Percentiles rank a stretch among this genome's conserved stretches.
Conservation (phyloP, 768 basidiomycete genomes). For the Russula vinacea region DNA sequence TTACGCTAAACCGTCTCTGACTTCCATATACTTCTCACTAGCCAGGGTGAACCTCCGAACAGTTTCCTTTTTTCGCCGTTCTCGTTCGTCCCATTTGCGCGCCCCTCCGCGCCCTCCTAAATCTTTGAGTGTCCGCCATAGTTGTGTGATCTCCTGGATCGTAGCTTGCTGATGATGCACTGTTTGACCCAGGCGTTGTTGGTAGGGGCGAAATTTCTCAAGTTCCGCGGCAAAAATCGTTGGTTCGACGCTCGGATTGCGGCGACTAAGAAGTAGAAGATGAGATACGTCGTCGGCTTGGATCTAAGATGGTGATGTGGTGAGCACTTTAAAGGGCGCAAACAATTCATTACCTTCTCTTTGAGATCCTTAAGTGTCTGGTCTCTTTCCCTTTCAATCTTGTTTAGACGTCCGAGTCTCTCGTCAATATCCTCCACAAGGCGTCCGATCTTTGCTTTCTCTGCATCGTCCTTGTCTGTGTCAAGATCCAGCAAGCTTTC, state of each 20-base stretch:
- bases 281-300: slow-evolving; percentile 97
- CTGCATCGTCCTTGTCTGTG: slow-evolving; percentile 60
- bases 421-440: slow-evolving; percentile 77
- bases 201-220: slow-evolving; percentile 93
- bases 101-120: slow-evolving; percentile 73
- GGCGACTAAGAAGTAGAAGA: slow-evolving; percentile 84
- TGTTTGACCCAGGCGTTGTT: slow-evolving; percentile 74
- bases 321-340: slow-evolving; percentile 1
- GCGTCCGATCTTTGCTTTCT: slow-evolving; percentile 62
- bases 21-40: slow-evolving; percentile 81
- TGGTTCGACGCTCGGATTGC: slow-evolving; percentile 78
- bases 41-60: slow-evolving; percentile 70
- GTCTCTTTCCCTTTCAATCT: slow-evolving; percentile 79
- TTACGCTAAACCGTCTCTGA: slow-evolving; percentile 77
- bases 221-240: slow-evolving; percentile 89
- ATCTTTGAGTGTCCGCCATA: slow-evolving; percentile 73
- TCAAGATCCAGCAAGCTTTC: slow-evolving; percentile 72
- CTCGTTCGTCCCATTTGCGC: slow-evolving; percentile 76
- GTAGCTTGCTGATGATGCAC: slow-evolving; percentile 71
- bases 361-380: slow-evolving; percentile 92
- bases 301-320: slow-evolving; percentile 48
- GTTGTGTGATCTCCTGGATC: slow-evolving; percentile 67
- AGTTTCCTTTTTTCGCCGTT: slow-evolving; percentile 73
- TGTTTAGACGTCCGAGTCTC: slow-evolving; percentile 67
- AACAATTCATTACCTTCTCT: slow-evolving; percentile 65